Percentiles rank a stretch among this genome's conserved stretches.
These are phyloP conservation scores for Dactylellina cionopaga DNA, from an alignment of 2,329 filamentous ascomycete genomes.

Conservation along the genomic window DNA sequence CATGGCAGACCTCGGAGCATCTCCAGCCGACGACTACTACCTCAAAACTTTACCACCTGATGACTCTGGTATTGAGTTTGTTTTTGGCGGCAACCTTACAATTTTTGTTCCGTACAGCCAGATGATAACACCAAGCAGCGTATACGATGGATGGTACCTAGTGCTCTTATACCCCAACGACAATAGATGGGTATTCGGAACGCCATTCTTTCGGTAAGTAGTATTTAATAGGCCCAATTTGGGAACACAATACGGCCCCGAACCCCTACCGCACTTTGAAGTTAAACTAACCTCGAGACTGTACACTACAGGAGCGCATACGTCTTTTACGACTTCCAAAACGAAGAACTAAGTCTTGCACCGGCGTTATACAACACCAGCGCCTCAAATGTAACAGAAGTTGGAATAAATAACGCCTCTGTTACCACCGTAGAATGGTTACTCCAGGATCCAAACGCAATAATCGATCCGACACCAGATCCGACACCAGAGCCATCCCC, in stretches of 20 bases:
- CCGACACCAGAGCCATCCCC: not conserved
- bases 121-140: not conserved
- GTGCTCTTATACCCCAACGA: not conserved
- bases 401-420: slow-evolving; percentile 63
- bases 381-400: slow-evolving; percentile 66
- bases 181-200: not conserved
- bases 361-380: slow-evolving; percentile 71
- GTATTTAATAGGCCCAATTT: not conserved
- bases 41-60: not conserved
- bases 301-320: slow-evolving; percentile 65
- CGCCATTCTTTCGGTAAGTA: slow-evolving; percentile 29
- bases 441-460: not conserved
- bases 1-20: slow-evolving; percentile 8
- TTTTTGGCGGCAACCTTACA: slow-evolving; percentile 4
- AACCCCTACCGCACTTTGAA: not conserved
- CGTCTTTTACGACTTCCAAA: slow-evolving; percentile 77
- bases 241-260: too few relatives aligned
- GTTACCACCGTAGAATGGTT: slow-evolving; percentile 62
- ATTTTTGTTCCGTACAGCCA: slow-evolving; percentile 24
- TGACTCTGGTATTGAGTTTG: slow-evolving; percentile 6
- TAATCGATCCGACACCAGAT: not conserved
- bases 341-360: slow-evolving; percentile 75
- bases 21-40: slow-evolving; percentile 1
- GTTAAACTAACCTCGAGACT: not conserved
- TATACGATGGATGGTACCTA: slow-evolving; percentile 5